Evolutionary conservation across 306 rosid species (phyloP).

Genomic region (Ziziphus jujuba): DNA sequence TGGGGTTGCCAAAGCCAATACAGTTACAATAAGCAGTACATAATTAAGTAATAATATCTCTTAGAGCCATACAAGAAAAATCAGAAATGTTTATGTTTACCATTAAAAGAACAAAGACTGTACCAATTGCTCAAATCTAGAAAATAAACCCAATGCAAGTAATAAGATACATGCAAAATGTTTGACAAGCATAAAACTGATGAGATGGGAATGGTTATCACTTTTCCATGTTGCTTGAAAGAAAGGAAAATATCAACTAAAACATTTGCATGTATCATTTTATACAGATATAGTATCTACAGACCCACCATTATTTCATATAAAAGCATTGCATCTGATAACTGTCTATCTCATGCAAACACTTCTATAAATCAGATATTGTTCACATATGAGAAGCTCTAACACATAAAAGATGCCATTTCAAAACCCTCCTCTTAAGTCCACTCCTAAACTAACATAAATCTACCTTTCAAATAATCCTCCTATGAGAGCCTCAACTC

Average conservation of each 20-base stretch:
- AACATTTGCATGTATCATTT: background rate
- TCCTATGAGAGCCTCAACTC: background rate
- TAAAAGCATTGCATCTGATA: background rate
- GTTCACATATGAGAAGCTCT: background rate
- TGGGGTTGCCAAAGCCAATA: background rate
- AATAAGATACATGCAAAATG: background rate
- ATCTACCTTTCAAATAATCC: background rate
- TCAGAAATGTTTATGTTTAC: too few species aligned
- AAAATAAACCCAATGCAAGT: background rate
- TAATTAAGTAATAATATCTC: background rate
- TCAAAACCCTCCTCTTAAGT: background rate
- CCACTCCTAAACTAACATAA: background rate
- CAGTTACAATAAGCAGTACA: background rate
- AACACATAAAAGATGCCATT: background rate
- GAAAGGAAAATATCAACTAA: background rate
- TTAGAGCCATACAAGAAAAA: background rate
- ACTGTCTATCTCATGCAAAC: background rate
- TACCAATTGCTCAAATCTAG: too few species aligned
- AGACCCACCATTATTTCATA: background rate
- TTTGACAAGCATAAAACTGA: background rate
- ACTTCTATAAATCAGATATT: background rate
- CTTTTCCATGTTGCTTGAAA: background rate
- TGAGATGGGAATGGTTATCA: background rate
- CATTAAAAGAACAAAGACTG: too few species aligned
- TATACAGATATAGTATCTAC: background rate